Base-by-base conservation (phyloP, 257 asterid genomes). In the Verbena officinalis region DNA sequence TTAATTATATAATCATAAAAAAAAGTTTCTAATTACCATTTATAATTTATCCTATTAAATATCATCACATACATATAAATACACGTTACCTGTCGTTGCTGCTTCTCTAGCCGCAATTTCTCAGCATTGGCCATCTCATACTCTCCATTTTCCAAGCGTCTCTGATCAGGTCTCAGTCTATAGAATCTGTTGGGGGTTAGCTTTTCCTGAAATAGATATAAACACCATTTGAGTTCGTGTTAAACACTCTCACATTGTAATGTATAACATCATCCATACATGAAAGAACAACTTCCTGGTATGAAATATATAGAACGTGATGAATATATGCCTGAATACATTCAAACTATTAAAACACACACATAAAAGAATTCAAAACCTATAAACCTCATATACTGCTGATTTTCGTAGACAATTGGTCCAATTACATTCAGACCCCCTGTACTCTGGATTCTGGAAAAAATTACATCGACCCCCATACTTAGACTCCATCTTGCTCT, bases 181-280 rank as follows among this genome's bases (percentile, higher is more conserved):
- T n/a, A 2, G 99, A 93, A 78, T 93, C 99, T 4, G 97, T 93
- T 59, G 97, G 97, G 62, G 99, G 99, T n/a, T 59, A 93, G 78
- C 84, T 76, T 84, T 64, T 84, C 97, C 99, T 93, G 88, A 66
- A 55, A 36, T n/a, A n/a, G 73, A 56, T 38, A 46, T 50, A 14
- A 50, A 19, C 60, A 34, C 36, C n/a, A 34, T 49, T 31, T 17
- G 38, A n/a, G n/a, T n/a, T n/a, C n/a, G n/a, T n/a, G n/a, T n/a
- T n/a, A n/a, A n/a, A n/a, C n/a, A n/a, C n/a, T n/a, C n/a, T n/a
- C n/a, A n/a, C n/a, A n/a, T n/a, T n/a, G n/a, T n/a, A n/a, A n/a
- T n/a, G 40, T 4, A 36, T 36, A 36, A 36, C 40, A 36, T 36
- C 40, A 36, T 4, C 40, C 11, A 36, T 36, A 36, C 4, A 36